Evolutionary conservation across 768 basidiomycete species (phyloP).

Genomic region (Russula lepida): DNA sequence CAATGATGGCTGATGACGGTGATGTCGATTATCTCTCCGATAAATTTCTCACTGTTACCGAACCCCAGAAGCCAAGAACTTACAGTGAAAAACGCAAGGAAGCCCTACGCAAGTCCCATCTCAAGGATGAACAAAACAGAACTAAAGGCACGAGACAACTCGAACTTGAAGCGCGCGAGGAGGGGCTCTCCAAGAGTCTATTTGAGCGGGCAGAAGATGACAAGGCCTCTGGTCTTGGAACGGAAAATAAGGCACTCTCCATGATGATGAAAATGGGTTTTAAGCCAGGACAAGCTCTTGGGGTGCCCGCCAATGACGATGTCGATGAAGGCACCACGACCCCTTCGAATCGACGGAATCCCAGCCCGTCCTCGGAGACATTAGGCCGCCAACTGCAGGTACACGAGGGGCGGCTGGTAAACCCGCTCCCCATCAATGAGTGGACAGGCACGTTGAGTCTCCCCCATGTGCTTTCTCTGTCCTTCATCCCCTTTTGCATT

Average conservation of each 20-base stretch:
- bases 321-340: neutral
- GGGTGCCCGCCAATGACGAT: conserved; percentile 32
- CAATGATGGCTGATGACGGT: conserved; percentile 62
- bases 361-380: neutral
- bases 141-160: conserved; percentile 57
- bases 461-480: neutral
- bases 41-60: conserved; percentile 57
- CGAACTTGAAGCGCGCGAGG: conserved; percentile 67
- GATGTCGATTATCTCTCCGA: conserved; percentile 88
- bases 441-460: conserved; percentile 60
- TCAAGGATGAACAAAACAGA: conserved; percentile 61
- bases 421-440: conserved; percentile 69
- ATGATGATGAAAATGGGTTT: conserved; percentile 97
- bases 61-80: conserved; percentile 42
- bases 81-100: conserved; percentile 68
- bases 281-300: conserved; percentile 74
- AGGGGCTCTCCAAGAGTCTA: conserved; percentile 70
- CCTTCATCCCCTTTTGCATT: neutral
- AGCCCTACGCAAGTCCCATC: conserved; percentile 43
- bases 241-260: conserved; percentile 66
- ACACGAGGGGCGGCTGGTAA: conserved; percentile 39
- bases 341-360: neutral
- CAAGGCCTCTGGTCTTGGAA: conserved; percentile 37
- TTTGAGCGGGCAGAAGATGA: conserved; percentile 71
- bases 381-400: neutral